A percentile compares a stretch with the other conserved stretches of the same genome.
These are phyloP conservation scores for Moelleriella libera DNA, from an alignment of 2,329 filamentous ascomycete genomes.

Conservation along the genomic window DNA sequence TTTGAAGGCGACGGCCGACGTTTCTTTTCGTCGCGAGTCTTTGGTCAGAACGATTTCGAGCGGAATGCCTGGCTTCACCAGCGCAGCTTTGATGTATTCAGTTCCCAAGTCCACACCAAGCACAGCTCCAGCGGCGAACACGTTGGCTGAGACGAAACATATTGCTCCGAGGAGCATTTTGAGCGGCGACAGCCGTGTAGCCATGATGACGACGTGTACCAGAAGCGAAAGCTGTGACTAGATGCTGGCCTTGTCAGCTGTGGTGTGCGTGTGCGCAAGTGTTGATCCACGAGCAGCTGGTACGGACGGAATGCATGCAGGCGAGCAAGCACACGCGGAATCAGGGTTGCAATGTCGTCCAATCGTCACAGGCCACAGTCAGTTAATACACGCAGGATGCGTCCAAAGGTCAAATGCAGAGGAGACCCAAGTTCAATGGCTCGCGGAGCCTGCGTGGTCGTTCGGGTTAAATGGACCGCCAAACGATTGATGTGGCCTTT, in stretches of 20 bases:
- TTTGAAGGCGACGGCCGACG: slow-evolving; percentile 85
- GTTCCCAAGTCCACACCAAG: slow-evolving; percentile 90
- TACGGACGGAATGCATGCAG: no score
- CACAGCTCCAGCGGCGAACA: slow-evolving; percentile 53
- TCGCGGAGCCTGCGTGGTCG: neutral
- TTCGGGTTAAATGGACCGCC: neutral
- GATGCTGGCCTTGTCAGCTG: neutral
- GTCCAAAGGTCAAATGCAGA: neutral
- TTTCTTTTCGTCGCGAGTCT: slow-evolving; percentile 93
- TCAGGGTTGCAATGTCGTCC: no score
- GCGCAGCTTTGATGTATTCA: slow-evolving; percentile 88
- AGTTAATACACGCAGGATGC: neutral
- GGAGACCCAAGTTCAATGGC: neutral
- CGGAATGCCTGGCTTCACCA: slow-evolving; percentile 93
- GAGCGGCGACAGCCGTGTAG: slow-evolving; percentile 19
- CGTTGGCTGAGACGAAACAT: slow-evolving; percentile 25
- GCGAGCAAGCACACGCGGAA: no score
- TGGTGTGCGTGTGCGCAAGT: no score
- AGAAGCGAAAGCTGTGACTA: neutral
- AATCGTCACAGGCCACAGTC: no score
- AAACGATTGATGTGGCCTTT: neutral
- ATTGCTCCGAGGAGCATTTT: slow-evolving; percentile 22
- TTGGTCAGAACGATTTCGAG: slow-evolving; percentile 97
- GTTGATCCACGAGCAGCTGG: no score
- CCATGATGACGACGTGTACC: slow-evolving; percentile 16